Evolutionary conservation across 1,284 basidiomycete species (phyloP).

Genomic region (Ustilago xerochloae): DNA sequence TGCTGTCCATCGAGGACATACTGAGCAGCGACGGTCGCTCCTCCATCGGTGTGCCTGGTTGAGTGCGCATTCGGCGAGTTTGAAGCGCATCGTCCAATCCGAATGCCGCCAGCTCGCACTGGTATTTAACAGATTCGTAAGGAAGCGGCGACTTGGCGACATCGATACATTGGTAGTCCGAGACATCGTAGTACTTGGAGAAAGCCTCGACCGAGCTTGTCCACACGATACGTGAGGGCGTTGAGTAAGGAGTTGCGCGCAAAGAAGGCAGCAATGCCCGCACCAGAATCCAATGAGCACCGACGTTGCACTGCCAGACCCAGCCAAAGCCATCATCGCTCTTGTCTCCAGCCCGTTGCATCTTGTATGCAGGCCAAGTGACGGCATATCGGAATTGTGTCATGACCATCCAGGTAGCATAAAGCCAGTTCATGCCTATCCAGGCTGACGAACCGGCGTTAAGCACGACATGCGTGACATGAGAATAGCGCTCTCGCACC

Average conservation of each 20-base stretch:
- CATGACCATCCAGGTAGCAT: slow-evolving; percentile 59
- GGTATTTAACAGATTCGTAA: slow-evolving; percentile 68
- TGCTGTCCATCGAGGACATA: slow-evolving; percentile 17
- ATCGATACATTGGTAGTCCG: slow-evolving; percentile 65
- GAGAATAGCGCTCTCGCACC: slow-evolving; percentile 55
- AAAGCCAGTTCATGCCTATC: slow-evolving; percentile 64
- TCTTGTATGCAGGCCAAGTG: slow-evolving; percentile 65
- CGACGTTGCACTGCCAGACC: slow-evolving; percentile 68
- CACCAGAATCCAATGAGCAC: slow-evolving; percentile 65
- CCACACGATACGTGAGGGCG: slow-evolving; percentile 66
- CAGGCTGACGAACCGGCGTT: slow-evolving; percentile 67
- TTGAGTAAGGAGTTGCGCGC: slow-evolving; percentile 57
- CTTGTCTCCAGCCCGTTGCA: slow-evolving; percentile 63
- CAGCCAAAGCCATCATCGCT: slow-evolving; percentile 66
- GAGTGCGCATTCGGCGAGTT: slow-evolving; percentile 42
- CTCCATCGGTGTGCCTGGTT: slow-evolving; percentile 52
- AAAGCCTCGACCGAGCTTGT: slow-evolving; percentile 67
- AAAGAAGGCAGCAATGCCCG: slow-evolving; percentile 57
- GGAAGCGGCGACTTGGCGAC: slow-evolving; percentile 46
- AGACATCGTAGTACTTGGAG: slow-evolving; percentile 56
- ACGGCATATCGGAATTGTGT: slow-evolving; percentile 64
- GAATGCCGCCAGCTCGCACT: slow-evolving; percentile 66
- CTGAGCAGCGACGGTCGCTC: slow-evolving; percentile 28
- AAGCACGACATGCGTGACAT: slow-evolving; percentile 67
- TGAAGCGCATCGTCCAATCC: slow-evolving; percentile 63